Base-by-base conservation (phyloP, 768 basidiomycete genomes). In the Exsudoporus frostii region DNA sequence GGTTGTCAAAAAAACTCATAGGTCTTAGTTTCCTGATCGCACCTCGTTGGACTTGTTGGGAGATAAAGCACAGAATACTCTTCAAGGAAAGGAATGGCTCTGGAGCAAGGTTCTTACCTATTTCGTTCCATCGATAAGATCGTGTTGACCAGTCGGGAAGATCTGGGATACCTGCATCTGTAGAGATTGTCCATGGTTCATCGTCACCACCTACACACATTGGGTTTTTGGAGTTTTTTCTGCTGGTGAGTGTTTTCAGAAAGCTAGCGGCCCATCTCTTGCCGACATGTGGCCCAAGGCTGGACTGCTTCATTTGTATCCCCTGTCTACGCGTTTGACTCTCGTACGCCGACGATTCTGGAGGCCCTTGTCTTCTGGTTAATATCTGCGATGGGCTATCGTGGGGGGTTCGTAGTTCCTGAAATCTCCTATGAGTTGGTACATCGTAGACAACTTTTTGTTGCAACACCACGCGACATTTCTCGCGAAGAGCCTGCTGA, bases 281-380 rank as follows among this genome's bases (percentile, higher is more conserved):
- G 25, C 53, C 24, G 30, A 64, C 50, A 19, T 24, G 33, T 46
- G 29, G 41, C 33, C 19, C 56, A 49, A 85, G 84, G 79, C 20
- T 79, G 81, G 76, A 79, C 75, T 2, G 66, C 74, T 29, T 81
- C 76, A 4, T 83, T 79, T 48, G 76, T 82, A 17, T 76, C 80
- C 3, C 67, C 71, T 30, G 70, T 80, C 24, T 79, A 76, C 59
- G 53, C 65, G 14, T 74, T 69, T 55, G 68, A 79, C 58, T 59
- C 69, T 22, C 54, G 59, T 42, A 65, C 63, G 14, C 83, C 81
- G n/a, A 76, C 79, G 13, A 70, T 84, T 43, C 58, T 79, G 49
- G 79, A 83, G 65, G 68, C 72, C 53, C 64, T 85, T 22, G 65
- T 74, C 8, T 84, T 76, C 64, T 86, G 84, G 83, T 63, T 81